Percentiles rank a stretch among this genome's conserved stretches.
These are phyloP conservation scores for Erigeron canadensis DNA, from an alignment of 129 eudicot species.

Conservation along the genomic window DNA sequence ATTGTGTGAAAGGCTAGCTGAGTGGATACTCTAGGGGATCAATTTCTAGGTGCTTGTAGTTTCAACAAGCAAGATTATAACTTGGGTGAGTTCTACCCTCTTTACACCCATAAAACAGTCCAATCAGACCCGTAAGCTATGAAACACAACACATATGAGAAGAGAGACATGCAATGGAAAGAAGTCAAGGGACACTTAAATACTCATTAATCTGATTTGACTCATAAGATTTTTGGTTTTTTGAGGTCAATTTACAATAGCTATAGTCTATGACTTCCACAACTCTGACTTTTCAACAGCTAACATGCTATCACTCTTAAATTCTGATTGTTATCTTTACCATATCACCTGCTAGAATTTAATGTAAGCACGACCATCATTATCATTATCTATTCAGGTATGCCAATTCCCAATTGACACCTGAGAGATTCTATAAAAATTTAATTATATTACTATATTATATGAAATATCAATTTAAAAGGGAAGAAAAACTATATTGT, in stretches of 20 bases:
- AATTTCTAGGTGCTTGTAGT: not conserved
- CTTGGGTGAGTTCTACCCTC: not conserved
- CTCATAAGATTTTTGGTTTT: not conserved
- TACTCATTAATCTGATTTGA: not conserved
- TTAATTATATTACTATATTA: no score
- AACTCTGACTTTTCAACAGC: not conserved
- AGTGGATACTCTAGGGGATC: not conserved
- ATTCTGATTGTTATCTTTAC: not conserved
- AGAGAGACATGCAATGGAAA: not conserved
- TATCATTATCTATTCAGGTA: not conserved
- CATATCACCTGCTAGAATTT: not conserved
- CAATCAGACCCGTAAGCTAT: not conserved
- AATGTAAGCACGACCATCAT: not conserved
- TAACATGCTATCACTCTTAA: not conserved
- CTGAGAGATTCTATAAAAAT: not conserved
- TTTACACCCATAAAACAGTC: not conserved
- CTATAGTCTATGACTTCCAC: not conserved
- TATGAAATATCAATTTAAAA: not conserved
- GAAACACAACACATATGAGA: not conserved
- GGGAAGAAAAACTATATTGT: not conserved
- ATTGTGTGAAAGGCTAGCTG: not conserved
- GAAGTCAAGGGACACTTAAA: not conserved
- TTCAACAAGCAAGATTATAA: not conserved
- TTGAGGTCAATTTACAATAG: not conserved
- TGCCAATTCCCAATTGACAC: slow-evolving; percentile 1